Evolutionary conservation across 768 basidiomycete genomes (phyloP).

Genomic region (Boletus coccyginus): DNA sequence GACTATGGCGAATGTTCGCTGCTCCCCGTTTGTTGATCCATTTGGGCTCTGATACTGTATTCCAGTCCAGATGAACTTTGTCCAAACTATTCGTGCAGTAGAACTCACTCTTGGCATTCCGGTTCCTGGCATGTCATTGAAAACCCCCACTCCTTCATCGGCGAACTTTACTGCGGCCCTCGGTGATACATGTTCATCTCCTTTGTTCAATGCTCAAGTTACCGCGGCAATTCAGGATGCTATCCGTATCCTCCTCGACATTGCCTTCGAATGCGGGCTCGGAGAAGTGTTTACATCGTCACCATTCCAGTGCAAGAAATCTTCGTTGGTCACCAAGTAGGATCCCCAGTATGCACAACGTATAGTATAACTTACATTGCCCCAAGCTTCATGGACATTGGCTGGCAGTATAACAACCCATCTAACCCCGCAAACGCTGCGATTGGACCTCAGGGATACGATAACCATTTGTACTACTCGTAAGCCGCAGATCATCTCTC

Average conservation of each 20-base stretch:
- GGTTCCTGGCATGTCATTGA: conserved; percentile 16
- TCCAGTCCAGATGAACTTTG: conserved; percentile 69
- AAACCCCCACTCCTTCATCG: conserved; percentile 16
- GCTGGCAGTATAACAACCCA: conserved; percentile 71
- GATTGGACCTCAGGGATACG: conserved; percentile 70
- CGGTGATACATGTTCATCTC: conserved; percentile 8
- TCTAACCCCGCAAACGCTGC: conserved; percentile 69
- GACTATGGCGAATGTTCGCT: conserved; percentile 65
- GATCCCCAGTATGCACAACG: conserved; percentile 2
- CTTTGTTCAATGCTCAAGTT: conserved; percentile 31
- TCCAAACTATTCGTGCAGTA: conserved; percentile 61
- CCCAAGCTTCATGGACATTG: conserved; percentile 74
- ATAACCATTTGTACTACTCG: conserved; percentile 79
- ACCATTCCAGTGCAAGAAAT: conserved; percentile 11
- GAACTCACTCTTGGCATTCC: conserved; percentile 60
- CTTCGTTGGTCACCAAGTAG: conserved; percentile 40
- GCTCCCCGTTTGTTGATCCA: not conserved
- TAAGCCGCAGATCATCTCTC: conserved; percentile 31
- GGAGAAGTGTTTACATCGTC: conserved; percentile 20
- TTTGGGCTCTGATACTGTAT: not conserved
- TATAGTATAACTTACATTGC: conserved; percentile 1
- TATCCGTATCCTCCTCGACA: conserved; percentile 35
- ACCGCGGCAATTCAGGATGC: conserved; percentile 33
- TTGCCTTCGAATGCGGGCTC: conserved; percentile 24
- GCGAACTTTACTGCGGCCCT: conserved; percentile 39